These are phyloP conservation scores for Paspalum notatum DNA, from an alignment of 176 grass and related monocot species.

Conservation along the genomic window DNA sequence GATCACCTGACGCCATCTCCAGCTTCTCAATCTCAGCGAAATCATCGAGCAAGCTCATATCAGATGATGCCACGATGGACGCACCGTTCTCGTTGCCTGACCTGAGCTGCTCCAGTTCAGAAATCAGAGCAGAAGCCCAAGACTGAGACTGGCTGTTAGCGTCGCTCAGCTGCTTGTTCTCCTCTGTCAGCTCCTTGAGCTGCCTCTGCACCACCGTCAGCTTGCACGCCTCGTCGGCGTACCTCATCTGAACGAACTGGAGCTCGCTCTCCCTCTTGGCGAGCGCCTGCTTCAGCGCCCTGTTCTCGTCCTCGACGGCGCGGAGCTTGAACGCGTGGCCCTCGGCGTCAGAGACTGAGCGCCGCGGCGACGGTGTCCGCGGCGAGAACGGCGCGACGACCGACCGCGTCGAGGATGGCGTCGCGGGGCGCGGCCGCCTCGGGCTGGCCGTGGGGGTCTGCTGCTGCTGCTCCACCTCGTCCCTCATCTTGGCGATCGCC, in stretches of 20 bases:
- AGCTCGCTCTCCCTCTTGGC: conserved; percentile 67
- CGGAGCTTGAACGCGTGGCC: conserved; percentile 48
- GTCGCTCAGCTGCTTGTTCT: conserved; percentile 36
- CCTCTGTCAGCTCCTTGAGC: conserved; percentile 47
- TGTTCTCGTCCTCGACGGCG: conserved; percentile 80
- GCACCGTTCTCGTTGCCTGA: conserved; percentile 42
- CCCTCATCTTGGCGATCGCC: conserved; percentile 81
- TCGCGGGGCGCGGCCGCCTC: conserved; percentile 37
- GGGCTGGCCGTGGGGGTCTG: conserved; percentile 33
- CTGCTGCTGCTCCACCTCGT: conserved; percentile 56
- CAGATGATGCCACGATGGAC: conserved; percentile 38
- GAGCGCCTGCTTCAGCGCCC: conserved; percentile 66
- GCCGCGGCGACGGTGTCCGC: conserved; percentile 38
- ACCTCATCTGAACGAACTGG: conserved; percentile 54
- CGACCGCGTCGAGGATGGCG: conserved; percentile 42
- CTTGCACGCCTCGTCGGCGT: conserved; percentile 57
- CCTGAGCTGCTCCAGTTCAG: conserved; percentile 77
- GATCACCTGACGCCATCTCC: conserved; percentile 36
- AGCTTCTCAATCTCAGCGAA: conserved; percentile 65
- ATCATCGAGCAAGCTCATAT: conserved; percentile 61
- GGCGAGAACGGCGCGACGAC: conserved; percentile 32
- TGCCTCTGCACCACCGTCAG: conserved; percentile 52
- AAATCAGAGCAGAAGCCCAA: conserved; percentile 71
- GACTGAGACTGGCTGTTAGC: conserved; percentile 54
- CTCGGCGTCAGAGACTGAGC: conserved; percentile 24